phyloP scores from a whole-genome alignment of 352 stramenopile species.

The Pythium volutum region DNA sequence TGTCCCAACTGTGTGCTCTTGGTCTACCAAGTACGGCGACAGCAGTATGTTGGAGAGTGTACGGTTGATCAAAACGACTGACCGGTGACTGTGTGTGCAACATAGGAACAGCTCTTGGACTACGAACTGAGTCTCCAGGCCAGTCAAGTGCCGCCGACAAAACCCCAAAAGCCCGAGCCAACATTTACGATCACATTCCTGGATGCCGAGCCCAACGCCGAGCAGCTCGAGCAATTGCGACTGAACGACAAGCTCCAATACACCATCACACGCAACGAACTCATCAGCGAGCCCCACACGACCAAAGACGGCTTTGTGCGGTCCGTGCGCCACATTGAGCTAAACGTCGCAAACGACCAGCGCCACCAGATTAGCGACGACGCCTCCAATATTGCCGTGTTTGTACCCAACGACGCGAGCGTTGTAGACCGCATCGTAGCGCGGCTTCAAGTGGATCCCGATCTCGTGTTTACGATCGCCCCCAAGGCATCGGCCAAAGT shows the following conservation, averaged over 20 bases:
- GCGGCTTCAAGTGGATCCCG: slow-evolving; percentile 49
- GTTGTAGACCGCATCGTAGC: slow-evolving; percentile 52
- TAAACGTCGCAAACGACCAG: slow-evolving; percentile 46
- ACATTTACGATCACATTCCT: slow-evolving; percentile 59
- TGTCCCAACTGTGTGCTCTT: slow-evolving; percentile 87
- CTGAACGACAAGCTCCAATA: slow-evolving; percentile 46
- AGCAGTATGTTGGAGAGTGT: not conserved
- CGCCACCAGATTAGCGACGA: slow-evolving; percentile 46
- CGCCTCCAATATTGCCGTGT: slow-evolving; percentile 77
- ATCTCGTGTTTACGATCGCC: slow-evolving; percentile 44
- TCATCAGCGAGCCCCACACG: slow-evolving; percentile 58
- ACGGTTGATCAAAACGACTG: not conserved
- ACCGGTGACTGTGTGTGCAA: not conserved
- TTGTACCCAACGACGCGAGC: slow-evolving; percentile 55
- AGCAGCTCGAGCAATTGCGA: slow-evolving; percentile 31
- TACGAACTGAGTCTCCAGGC: slow-evolving; percentile 68
- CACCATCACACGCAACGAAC: slow-evolving; percentile 43
- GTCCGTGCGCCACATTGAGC: slow-evolving; percentile 71
- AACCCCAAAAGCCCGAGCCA: slow-evolving; percentile 29
- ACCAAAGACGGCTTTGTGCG: slow-evolving; percentile 52
- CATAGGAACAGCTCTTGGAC: slow-evolving; percentile 78
- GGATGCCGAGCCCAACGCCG: slow-evolving; percentile 13
- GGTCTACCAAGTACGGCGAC: slow-evolving; percentile 56
- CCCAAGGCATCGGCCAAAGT: slow-evolving; percentile 9
- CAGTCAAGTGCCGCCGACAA: slow-evolving; percentile 8